A percentile compares a stretch with the other conserved stretches of the same genome.
Evolutionary conservation across 208 protist species (phyloP).

Genomic region (Entamoeba moshkovskii): DNA sequence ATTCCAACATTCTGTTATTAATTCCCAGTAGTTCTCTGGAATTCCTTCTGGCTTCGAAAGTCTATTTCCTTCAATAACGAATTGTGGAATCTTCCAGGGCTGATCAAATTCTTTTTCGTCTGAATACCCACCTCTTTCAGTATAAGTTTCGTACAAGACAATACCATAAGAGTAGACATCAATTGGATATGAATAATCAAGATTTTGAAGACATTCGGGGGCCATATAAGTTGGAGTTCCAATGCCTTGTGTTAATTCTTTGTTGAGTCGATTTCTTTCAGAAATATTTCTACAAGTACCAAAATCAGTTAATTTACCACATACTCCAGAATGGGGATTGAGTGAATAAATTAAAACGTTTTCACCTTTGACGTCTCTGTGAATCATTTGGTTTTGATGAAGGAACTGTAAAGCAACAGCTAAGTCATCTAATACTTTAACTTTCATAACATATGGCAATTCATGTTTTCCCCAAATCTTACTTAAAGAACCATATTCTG

Average conservation of each 20-base stretch:
- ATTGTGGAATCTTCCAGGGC: neutral
- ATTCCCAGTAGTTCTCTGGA: neutral
- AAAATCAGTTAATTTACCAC: neutral
- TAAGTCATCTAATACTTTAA: neutral
- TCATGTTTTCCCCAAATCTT: neutral
- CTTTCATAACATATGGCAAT: neutral
- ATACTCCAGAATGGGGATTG: neutral
- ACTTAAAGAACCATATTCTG: neutral
- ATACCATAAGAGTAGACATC: neutral
- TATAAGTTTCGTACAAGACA: neutral
- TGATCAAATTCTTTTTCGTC: neutral
- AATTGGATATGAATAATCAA: neutral
- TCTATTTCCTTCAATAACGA: neutral
- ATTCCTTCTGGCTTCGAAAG: neutral
- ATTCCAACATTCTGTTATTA: neutral
- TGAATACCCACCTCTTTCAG: neutral
- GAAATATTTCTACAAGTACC: neutral
- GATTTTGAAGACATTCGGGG: neutral
- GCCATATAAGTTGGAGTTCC: neutral
- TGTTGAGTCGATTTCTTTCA: neutral
- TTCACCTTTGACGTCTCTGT: neutral
- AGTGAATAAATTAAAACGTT: neutral
- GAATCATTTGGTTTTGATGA: neutral
- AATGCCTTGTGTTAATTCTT: neutral
- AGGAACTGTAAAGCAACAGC: neutral